phyloP scores from a whole-genome alignment of 441 rosid species.

The Geranium incanum region DNA sequence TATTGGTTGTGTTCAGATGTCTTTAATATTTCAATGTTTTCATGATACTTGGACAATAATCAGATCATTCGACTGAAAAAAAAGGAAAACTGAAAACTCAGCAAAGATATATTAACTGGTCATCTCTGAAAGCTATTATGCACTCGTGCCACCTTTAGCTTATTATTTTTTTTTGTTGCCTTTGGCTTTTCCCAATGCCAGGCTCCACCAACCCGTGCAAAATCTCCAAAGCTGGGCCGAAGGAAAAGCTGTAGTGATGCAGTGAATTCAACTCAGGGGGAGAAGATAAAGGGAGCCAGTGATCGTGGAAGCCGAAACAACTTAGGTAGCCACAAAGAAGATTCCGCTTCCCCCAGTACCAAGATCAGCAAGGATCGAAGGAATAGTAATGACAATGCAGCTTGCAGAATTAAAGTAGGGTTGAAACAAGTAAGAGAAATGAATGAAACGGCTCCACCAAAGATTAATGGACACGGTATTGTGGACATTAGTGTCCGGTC shows the following conservation, averaged over 20 bases:
- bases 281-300: constrained; percentile 33
- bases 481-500: constrained; percentile 18
- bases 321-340: constrained; percentile 30
- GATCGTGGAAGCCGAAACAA: constrained; percentile 19
- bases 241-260: constrained; percentile 55
- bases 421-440: neutral
- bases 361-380: constrained; percentile 18
- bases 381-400: constrained; percentile 16
- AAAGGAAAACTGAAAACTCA: neutral
- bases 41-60: constrained; percentile 2
- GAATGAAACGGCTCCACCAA: constrained; percentile 10
- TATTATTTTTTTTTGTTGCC: neutral
- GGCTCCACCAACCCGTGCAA: constrained; percentile 93
- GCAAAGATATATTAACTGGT: neutral
- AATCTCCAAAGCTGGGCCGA: constrained; percentile 83
- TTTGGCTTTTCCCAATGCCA: constrained; percentile 27
- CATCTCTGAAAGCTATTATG: neutral
- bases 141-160: neutral
- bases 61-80: neutral
- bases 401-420: constrained; percentile 17
- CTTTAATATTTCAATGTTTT: neutral
- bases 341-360: constrained; percentile 7
- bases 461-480: constrained; percentile 22
- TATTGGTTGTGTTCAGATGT: neutral
- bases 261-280: constrained; percentile 31